Conservation (phyloP, 139 green algal species). For the Chlorella sp. region DNA sequence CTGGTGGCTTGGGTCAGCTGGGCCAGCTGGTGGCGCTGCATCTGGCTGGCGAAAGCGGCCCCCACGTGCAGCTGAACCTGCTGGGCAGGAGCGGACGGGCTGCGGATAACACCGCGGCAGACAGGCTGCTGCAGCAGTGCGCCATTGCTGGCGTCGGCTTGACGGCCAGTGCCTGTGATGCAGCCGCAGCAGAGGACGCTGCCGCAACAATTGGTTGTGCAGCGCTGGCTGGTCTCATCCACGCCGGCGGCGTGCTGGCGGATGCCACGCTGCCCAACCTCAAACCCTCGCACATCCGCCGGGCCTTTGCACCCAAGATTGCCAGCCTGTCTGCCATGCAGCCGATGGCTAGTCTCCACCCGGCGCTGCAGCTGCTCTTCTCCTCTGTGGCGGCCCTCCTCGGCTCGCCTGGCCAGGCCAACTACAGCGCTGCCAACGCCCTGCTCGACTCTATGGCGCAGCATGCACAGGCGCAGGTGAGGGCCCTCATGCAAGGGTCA, state of each 20-base stretch:
- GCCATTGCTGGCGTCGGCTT: no score
- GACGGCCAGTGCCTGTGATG: neutral
- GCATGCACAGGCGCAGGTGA: neutral
- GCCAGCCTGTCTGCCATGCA: neutral
- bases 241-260: constrained; percentile 69
- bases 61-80: neutral
- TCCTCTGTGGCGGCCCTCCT: constrained; percentile 67
- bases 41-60: neutral
- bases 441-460: constrained; percentile 51
- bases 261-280: constrained; percentile 66
- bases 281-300: constrained; percentile 23
- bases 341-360: neutral
- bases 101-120: neutral
- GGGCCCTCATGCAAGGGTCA: neutral
- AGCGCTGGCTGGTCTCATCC: constrained; percentile 44
- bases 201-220: neutral
- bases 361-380: constrained; percentile 30
- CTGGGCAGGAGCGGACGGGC: constrained; percentile 12
- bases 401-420: constrained; percentile 74
- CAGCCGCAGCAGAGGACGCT: neutral
- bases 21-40: constrained; percentile 47
- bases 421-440: constrained; percentile 80
- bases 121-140: neutral
- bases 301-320: constrained; percentile 44
- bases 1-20: constrained; percentile 23